These are phyloP conservation scores for Trametes polyzona DNA, from an alignment of 1,284 basidiomycete species.

Conservation along the genomic window DNA sequence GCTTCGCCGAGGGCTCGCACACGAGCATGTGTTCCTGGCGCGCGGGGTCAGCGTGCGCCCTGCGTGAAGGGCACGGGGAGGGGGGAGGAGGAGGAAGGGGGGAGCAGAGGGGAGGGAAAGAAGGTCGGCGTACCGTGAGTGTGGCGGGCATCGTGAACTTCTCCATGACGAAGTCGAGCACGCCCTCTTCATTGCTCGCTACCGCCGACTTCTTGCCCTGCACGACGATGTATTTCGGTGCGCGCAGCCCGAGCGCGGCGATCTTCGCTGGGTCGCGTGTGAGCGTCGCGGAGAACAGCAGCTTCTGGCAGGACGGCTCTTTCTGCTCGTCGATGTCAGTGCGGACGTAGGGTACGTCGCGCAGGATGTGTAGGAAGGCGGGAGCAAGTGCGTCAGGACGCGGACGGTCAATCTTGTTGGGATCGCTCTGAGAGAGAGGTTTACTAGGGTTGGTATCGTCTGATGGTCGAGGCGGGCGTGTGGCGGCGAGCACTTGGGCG, in stretches of 20 bases:
- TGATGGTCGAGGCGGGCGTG: slow-evolving; percentile 49
- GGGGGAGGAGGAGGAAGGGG: no score
- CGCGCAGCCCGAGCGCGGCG: slow-evolving; percentile 75
- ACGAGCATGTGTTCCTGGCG: slow-evolving; percentile 89
- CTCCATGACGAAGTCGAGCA: slow-evolving; percentile 66
- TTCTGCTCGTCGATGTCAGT: slow-evolving; percentile 60
- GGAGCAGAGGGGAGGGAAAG: not conserved
- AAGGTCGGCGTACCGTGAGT: slow-evolving; percentile 62
- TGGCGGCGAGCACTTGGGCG: slow-evolving; percentile 75
- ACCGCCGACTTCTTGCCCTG: slow-evolving; percentile 43
- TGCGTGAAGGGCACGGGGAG: no score
- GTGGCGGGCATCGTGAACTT: slow-evolving; percentile 84
- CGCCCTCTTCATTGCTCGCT: slow-evolving; percentile 41
- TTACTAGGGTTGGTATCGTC: slow-evolving; percentile 1
- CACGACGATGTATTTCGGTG: slow-evolving; percentile 91
- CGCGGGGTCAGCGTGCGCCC: not conserved
- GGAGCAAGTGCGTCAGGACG: slow-evolving; percentile 64
- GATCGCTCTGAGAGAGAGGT: not conserved
- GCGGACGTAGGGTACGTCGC: slow-evolving; percentile 41
- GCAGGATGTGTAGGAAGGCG: slow-evolving; percentile 52
- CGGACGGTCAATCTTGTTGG: slow-evolving; percentile 26
- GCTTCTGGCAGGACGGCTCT: slow-evolving; percentile 84
- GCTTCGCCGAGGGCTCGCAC: slow-evolving; percentile 82
- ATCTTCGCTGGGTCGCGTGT: slow-evolving; percentile 95
- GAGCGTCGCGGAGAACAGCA: slow-evolving; percentile 96